These are phyloP conservation scores for Phaseolus coccineus DNA, from an alignment of 331 rosid species.

Conservation along the genomic window DNA sequence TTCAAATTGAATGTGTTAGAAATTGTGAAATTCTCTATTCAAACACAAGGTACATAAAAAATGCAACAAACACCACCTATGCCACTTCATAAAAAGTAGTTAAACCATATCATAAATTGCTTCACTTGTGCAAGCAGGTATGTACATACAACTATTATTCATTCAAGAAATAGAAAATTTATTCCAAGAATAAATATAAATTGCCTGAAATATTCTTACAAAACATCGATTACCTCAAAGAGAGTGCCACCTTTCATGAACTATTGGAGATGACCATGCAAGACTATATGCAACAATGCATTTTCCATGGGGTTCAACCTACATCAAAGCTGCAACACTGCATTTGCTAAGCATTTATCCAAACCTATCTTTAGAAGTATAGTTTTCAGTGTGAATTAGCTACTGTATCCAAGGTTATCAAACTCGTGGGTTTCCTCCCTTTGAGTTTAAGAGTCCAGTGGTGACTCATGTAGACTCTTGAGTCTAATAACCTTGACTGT, in stretches of 20 bases:
- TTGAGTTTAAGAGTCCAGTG: no score
- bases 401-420: not conserved
- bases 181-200: constrained; percentile 28
- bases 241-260: constrained; percentile 86
- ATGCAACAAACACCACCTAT: constrained; percentile 19
- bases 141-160: constrained; percentile 6
- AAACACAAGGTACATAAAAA: not conserved
- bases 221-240: constrained; percentile 61
- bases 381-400: not conserved
- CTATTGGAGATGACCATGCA: constrained; percentile 95
- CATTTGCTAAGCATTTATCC: constrained; percentile 24
- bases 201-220: constrained; percentile 20
- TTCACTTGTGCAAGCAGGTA: not conserved
- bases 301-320: constrained; percentile 98
- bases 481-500: not conserved
- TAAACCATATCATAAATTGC: not conserved
- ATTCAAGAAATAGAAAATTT: not conserved
- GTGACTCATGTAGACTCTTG: no score
- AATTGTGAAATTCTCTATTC: no score
- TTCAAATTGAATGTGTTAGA: no score
- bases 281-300: constrained; percentile 85
- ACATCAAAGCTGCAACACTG: constrained; percentile 78
- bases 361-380: constrained; percentile 3
- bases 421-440: no score
- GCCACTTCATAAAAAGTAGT: constrained; percentile 32